Evolutionary conservation across 2,329 filamentous ascomycete species (phyloP), one percentile per base, ranked within the genome.

Genomic region (Hysterium pulicare): DNA sequence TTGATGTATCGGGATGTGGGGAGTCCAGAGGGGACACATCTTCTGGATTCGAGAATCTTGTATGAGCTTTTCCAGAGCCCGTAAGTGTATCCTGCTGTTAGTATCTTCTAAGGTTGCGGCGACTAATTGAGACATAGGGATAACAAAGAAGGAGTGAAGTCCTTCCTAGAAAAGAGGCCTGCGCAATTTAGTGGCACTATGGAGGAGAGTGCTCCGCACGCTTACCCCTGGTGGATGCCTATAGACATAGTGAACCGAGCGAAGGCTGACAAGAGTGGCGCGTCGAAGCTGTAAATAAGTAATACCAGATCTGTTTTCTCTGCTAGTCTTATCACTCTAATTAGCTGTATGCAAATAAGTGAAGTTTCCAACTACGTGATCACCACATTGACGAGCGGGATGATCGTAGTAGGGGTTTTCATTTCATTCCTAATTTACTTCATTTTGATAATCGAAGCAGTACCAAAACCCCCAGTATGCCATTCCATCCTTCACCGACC

Each of bases 211-310:
- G 72, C 74, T 7, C 81, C 84, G 2, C 62, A 64, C 0, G 73
- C 71, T 11, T 85, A 82, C 64, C 85, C 83, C 0, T 88, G 84
- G 84, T 87, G 84, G 83, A 67, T 75, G 36, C 74, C 77, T 10
- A 63, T 80, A 37, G 70, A 79, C 57, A 71, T 71, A 21, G 53
- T 62, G 5, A 60, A 63, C 17, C 59, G 62, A 38, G 58, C 68
- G n/a, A 70, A 70, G 51, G 61, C 55, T 11, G 59, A 57, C 35
- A 54, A 56, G 5, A 46, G 45, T 23, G 51, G 47, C 9, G 23
- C 20, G 20, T 38, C 60, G 16, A 67, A 64, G 49, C 55, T 66
- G 11, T 66, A 42, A 36, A n/a, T n/a, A n/a, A n/a, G n/a, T n/a
- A n/a, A n/a, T n/a, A n/a, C n/a, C n/a, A n/a, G n/a, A n/a, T n/a